A percentile compares a stretch with the other conserved stretches of the same genome.
phyloP scores from a whole-genome alignment of 148 eudicot species.

The Spergularia bocconei region DNA sequence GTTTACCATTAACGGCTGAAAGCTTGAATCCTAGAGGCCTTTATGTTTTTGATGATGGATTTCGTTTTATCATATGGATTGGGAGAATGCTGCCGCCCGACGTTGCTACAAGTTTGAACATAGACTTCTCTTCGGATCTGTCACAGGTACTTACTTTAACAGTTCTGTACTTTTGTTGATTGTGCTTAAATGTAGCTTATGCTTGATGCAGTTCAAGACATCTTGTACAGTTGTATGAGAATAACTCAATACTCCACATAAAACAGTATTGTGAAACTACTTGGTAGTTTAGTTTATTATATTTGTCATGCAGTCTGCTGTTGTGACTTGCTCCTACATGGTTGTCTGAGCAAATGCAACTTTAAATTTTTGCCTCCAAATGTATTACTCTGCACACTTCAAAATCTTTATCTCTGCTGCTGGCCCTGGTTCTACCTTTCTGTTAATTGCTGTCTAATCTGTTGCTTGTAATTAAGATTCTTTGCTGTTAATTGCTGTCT shows the following conservation, averaged over 20 bases:
- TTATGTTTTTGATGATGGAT: slow-evolving; percentile 89
- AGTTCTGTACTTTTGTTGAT: neutral
- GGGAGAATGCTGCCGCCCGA: slow-evolving; percentile 88
- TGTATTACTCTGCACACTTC: neutral
- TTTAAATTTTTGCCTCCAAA: too few relatives aligned
- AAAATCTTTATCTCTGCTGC: neutral
- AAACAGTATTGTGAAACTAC: too few relatives aligned
- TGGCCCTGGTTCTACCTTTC: neutral
- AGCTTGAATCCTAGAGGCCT: slow-evolving; percentile 92
- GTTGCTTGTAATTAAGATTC: slow-evolving; percentile 12
- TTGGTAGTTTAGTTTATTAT: too few relatives aligned
- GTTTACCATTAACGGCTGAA: slow-evolving; percentile 70
- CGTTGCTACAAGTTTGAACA: slow-evolving; percentile 59
- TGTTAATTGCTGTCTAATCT: neutral
- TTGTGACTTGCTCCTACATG: too few relatives aligned
- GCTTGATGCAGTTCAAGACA: neutral
- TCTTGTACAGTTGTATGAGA: too few relatives aligned
- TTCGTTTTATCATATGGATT: slow-evolving; percentile 91
- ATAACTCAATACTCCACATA: too few relatives aligned
- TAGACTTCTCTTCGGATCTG: slow-evolving; percentile 63
- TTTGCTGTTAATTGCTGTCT: neutral
- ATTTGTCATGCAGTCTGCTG: too few relatives aligned
- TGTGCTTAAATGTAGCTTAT: slow-evolving; percentile 4
- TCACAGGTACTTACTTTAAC: slow-evolving; percentile 49
- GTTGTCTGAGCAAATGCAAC: too few relatives aligned